phyloP scores from a whole-genome alignment of 441 rosid species.

The Adansonia madagascariensis region DNA sequence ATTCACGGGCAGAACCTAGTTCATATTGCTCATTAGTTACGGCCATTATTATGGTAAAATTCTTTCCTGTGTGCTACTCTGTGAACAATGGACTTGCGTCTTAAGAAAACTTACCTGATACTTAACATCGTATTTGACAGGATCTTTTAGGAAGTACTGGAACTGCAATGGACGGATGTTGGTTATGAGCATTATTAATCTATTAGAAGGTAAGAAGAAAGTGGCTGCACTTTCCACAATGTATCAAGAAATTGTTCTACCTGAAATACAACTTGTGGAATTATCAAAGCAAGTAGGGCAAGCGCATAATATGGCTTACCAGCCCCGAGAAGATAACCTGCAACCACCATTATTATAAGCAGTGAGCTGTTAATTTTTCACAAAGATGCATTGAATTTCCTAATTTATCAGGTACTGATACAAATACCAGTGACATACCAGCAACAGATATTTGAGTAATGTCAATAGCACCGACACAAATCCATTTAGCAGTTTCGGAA shows the following conservation, averaged over 20 bases:
- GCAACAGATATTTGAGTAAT: constrained; percentile 89
- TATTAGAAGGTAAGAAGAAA: background rate
- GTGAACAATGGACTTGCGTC: background rate
- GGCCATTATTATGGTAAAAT: background rate
- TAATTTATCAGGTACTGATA: background rate
- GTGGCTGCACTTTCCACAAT: constrained; percentile 11
- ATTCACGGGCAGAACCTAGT: background rate
- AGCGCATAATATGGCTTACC: constrained; percentile 94
- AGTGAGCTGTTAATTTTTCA: background rate
- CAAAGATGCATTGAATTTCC: background rate
- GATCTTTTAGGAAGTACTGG: constrained; percentile 90
- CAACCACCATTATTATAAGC: constrained; percentile 20
- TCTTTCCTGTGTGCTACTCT: background rate
- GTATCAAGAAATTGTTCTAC: constrained; percentile 40
- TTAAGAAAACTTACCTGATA: constrained; percentile 63
- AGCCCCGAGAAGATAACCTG: constrained; percentile 88
- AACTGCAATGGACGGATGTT: constrained; percentile 53
- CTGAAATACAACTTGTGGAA: constrained; percentile 92
- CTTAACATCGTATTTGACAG: constrained; percentile 91
- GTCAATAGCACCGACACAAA: constrained; percentile 94
- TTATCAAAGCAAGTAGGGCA: constrained; percentile 72
- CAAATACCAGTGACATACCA: constrained; percentile 50
- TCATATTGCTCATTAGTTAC: background rate
- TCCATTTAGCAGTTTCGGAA: constrained; percentile 96
- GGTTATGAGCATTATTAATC: background rate